These are phyloP conservation scores for Galeopsis tetrahit DNA, from an alignment of 257 asterid species.

Conservation along the genomic window DNA sequence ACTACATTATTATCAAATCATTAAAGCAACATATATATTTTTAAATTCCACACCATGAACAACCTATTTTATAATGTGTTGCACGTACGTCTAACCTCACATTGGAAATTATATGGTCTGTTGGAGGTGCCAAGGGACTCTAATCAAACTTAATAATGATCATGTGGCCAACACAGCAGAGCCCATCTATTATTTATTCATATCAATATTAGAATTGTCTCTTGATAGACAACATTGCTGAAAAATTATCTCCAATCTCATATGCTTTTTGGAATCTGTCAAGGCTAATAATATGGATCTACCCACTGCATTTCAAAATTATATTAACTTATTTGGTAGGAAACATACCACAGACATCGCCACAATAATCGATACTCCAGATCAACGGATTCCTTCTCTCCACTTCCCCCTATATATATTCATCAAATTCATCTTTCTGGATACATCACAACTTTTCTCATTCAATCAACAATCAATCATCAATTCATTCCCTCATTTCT, in stretches of 20 bases:
- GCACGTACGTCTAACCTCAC: neutral
- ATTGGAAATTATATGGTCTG: neutral
- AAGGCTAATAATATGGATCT: neutral
- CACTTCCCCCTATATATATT: slow-evolving; percentile 28
- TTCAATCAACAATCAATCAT: slow-evolving; percentile 14
- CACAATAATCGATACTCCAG: slow-evolving; percentile 24
- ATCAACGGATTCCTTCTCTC: slow-evolving; percentile 29
- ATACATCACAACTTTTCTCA: slow-evolving; percentile 29
- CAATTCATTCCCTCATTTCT: slow-evolving; percentile 12
- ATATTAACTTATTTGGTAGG: neutral
- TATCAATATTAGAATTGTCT: neutral
- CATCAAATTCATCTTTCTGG: neutral
- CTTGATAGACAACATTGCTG: neutral
- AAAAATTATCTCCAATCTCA: neutral
- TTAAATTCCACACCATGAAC: too few species aligned
- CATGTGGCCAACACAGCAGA: too few species aligned
- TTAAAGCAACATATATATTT: too few species aligned
- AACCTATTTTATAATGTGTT: neutral
- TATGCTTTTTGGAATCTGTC: too few species aligned
- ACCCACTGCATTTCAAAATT: neutral
- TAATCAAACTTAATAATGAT: too few species aligned
- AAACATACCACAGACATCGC: slow-evolving; percentile 30
- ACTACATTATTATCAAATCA: neutral
- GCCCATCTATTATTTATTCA: too few species aligned
- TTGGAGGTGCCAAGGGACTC: neutral